Evolutionary conservation across 2,329 filamentous ascomycete genomes (phyloP).

Genomic region (Alternaria metachromatica): DNA sequence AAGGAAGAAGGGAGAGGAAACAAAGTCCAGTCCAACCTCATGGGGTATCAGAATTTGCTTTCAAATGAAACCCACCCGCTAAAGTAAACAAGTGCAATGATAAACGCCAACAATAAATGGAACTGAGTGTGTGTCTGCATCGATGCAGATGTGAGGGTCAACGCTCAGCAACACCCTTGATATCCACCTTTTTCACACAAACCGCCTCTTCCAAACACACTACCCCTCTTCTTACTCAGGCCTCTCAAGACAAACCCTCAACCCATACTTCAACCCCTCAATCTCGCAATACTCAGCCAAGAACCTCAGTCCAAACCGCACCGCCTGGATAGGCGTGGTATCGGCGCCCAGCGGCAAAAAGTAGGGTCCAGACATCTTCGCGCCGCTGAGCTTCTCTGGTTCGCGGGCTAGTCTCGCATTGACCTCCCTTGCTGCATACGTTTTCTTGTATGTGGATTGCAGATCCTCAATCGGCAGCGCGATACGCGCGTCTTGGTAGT

Average conservation of each 20-base stretch:
- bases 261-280: conserved; percentile 33
- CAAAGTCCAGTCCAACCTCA: not conserved
- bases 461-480: conserved; percentile 46
- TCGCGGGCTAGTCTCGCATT: conserved; percentile 29
- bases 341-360: conserved; percentile 50
- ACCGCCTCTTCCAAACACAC: not conserved
- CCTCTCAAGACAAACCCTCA: conserved; percentile 38
- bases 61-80: not conserved
- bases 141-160: not conserved
- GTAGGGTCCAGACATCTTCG: conserved; percentile 47
- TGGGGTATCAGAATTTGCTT: conserved; percentile 2
- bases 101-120: not conserved
- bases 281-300: conserved; percentile 53
- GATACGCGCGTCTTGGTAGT: conserved; percentile 36
- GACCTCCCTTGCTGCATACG: conserved; percentile 42
- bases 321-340: conserved; percentile 53
- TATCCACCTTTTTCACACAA: not conserved
- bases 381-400: conserved; percentile 43
- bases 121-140: not conserved
- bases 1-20: not conserved
- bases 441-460: conserved; percentile 46
- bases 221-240: conserved; percentile 18
- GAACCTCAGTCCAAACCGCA: conserved; percentile 52
- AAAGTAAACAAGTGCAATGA: not conserved
- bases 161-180: not conserved